Evolutionary conservation across 768 basidiomycete genomes (phyloP), one percentile per base, ranked within the genome.

Genomic region (Tulasnella sp.): DNA sequence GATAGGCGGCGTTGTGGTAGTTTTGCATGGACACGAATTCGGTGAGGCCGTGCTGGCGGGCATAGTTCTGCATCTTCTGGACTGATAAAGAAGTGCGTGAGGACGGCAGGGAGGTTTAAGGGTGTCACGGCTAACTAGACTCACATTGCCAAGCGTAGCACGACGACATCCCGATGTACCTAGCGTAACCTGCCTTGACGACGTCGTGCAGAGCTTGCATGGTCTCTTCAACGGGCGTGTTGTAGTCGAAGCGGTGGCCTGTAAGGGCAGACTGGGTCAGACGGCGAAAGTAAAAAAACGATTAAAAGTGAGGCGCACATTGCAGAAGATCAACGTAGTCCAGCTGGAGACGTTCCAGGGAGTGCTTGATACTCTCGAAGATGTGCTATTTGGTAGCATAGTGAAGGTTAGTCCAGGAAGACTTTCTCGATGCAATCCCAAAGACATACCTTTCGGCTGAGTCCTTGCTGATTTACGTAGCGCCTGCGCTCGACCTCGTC

Each of bases 301-400:
- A 19, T 27, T 71, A 5, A 79, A 48, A 24, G 24, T 19, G n/a
- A 24, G 16, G 84, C 74, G 76, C 86, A 87, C 86, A 87, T 82
- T 88, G 86, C 21, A 87, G 83, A 2, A 88, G 78, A 81, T 89
- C 88, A 81, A 89, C 85, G 79, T 88, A 88, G 42, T 88, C 88
- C 38, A 87, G 75, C 21, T 87, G 85, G 6, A 89, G 84, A 19
- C 88, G 81, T 80, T 87, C 83, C 39, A 89, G 83, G 27, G 84
- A 85, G 3, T 81, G 83, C 74, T 88, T 84, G 76, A 89, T 85
- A 9, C 85, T 81, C 46, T 87, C 88, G 81, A 90, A 89, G 81
- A 90, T 88, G 79, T 88, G 88, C 86, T 88, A 83, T 36, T n/a
- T 82, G 40, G 34, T 12, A 36, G 52, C 7, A 24, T n/a, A 6